Conservation (phyloP, 179 eudicot genomes). For the Corrigiola litoralis region DNA sequence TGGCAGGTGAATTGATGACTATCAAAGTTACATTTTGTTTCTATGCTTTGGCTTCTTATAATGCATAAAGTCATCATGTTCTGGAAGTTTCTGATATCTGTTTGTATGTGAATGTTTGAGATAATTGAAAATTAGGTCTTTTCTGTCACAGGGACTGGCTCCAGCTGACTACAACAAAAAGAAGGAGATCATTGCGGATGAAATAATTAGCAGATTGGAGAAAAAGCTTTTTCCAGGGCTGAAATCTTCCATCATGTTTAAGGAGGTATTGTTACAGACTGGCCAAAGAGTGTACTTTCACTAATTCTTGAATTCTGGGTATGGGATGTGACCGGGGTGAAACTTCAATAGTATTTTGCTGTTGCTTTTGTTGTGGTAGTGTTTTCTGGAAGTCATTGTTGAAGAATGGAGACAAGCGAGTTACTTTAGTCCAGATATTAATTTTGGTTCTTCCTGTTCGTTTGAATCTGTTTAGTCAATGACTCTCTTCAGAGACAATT, state of each 20-base stretch:
- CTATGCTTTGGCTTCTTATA: not conserved
- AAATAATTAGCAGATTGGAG: slow-evolving; percentile 87
- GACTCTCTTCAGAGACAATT: no score
- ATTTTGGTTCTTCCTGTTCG: not conserved
- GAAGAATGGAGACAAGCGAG: not conserved
- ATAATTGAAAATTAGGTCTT: not conserved
- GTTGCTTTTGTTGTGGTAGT: not conserved
- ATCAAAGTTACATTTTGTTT: not conserved
- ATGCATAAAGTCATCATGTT: not conserved
- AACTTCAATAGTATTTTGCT: not conserved
- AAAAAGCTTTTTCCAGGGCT: slow-evolving; percentile 89
- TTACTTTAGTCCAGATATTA: not conserved
- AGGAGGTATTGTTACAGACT: slow-evolving; percentile 59
- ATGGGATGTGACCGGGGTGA: not conserved
- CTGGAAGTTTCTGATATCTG: not conserved
- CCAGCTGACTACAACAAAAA: slow-evolving; percentile 62
- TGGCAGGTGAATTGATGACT: slow-evolving; percentile 61
- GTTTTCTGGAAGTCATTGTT: slow-evolving; percentile 2
- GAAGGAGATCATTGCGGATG: slow-evolving; percentile 80
- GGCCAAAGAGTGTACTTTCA: not conserved
- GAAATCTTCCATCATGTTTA: slow-evolving; percentile 66
- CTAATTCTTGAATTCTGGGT: not conserved
- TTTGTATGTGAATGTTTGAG: not conserved
- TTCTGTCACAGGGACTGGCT: slow-evolving; percentile 57
- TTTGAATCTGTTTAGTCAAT: no score